A percentile compares a stretch with the other conserved stretches of the same genome.
These are phyloP conservation scores for Lobosporangium transversale DNA, from an alignment of 192 early-diverging fungal genomes.

Conservation along the genomic window DNA sequence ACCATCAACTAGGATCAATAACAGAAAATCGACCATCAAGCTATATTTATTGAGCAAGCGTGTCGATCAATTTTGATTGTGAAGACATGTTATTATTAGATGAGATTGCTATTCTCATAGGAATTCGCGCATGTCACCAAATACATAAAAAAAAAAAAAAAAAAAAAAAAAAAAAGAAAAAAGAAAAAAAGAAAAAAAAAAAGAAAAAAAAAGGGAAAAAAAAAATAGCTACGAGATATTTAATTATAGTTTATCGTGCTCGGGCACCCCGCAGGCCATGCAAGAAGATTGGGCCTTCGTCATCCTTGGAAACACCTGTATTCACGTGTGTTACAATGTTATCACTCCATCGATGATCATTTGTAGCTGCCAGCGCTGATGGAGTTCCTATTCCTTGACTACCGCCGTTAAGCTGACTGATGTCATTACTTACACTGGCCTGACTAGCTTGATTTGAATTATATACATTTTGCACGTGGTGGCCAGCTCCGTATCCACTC, in stretches of 20 bases:
- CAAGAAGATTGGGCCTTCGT: conserved; percentile 31
- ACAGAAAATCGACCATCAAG: too few relatives aligned
- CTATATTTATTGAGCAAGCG: too few relatives aligned
- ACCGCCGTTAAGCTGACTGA: conserved; percentile 2
- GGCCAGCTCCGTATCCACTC: background rate
- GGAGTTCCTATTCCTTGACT: background rate
- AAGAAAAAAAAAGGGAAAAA: conserved; percentile 1
- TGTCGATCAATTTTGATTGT: too few relatives aligned
- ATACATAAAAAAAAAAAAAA: too few relatives aligned
- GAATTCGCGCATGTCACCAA: too few relatives aligned
- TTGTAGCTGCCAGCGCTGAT: background rate
- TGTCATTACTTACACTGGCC: background rate
- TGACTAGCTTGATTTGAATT: conserved; percentile 11
- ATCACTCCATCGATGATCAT: conserved; percentile 16
- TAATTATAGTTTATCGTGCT: conserved; percentile 32
- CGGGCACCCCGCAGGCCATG: conserved; percentile 39
- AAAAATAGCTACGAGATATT: too few relatives aligned
- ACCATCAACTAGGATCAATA: too few relatives aligned
- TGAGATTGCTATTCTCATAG: too few relatives aligned
- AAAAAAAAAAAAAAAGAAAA: too few relatives aligned
- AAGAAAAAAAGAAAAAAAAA: too few relatives aligned
- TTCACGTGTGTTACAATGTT: background rate
- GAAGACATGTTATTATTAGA: too few relatives aligned
- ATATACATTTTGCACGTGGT: conserved; percentile 30
- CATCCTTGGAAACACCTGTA: background rate